A percentile compares a stretch with the other conserved stretches of the same genome.
Conservation (phyloP, 768 basidiomycete species). For the Chalciporus pseudorubinellus region DNA sequence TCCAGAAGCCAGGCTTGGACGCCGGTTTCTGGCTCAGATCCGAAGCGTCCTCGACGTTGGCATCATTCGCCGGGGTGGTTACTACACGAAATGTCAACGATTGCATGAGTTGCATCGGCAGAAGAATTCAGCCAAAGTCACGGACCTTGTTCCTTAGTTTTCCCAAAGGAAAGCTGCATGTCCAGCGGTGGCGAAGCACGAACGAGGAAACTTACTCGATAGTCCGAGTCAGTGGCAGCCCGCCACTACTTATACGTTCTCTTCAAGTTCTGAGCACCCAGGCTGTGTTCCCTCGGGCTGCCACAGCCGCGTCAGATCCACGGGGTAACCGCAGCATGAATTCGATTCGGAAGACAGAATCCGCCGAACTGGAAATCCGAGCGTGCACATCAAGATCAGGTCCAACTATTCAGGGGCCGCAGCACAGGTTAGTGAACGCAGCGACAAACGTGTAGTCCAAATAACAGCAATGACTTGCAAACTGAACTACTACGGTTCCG, state of each 20-base stretch:
- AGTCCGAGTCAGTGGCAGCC: too few relatives aligned
- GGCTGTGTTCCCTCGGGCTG: not conserved
- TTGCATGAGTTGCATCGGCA: too few relatives aligned
- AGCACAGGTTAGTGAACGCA: not conserved
- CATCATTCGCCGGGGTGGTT: not conserved
- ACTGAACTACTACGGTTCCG: too few relatives aligned
- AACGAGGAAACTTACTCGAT: not conserved
- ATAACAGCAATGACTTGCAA: too few relatives aligned
- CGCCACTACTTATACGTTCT: not conserved
- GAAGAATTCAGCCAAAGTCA: too few relatives aligned
- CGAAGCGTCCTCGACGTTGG: not conserved
- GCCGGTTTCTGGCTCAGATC: not conserved
- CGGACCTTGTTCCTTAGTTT: not conserved
- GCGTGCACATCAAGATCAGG: not conserved
- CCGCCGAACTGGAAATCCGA: not conserved
- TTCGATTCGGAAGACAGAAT: not conserved
- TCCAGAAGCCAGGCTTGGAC: conserved; percentile 25
- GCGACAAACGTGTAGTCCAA: too few relatives aligned
- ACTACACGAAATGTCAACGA: not conserved
- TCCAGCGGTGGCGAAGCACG: not conserved
- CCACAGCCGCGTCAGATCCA: not conserved
- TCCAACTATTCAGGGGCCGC: not conserved
- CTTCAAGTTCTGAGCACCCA: too few relatives aligned
- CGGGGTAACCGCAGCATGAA: not conserved
- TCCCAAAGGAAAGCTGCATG: conserved; percentile 14